Conservation (phyloP, 2,329 filamentous ascomycete species). For the Penicillium expansum region DNA sequence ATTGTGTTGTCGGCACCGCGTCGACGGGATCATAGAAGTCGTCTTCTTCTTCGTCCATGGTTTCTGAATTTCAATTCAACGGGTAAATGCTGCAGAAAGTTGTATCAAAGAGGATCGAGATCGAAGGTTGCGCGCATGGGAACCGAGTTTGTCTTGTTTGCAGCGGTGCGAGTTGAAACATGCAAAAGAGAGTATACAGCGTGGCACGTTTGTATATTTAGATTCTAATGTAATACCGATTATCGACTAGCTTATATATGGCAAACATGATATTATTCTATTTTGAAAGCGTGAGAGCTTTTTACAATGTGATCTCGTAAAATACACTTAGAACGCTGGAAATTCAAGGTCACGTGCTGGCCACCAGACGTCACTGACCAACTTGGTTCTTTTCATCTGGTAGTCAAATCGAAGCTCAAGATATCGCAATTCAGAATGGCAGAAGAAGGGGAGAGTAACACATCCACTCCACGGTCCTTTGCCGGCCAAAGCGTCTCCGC, state of each 20-base stretch:
- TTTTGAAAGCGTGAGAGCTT: neutral
- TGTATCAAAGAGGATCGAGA: constrained; percentile 14
- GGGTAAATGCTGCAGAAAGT: constrained; percentile 5
- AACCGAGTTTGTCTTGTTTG: constrained; percentile 26
- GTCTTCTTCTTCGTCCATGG: constrained; percentile 49
- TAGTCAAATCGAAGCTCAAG: constrained; percentile 2
- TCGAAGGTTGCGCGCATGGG: constrained; percentile 13
- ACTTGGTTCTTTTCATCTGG: neutral
- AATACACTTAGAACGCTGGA: too few relatives aligned
- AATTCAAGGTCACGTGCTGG: constrained; percentile 12
- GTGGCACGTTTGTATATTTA: neutral
- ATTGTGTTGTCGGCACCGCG: constrained; percentile 31
- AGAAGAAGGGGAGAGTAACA: constrained; percentile 41
- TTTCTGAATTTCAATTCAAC: constrained; percentile 16
- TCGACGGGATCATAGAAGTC: constrained; percentile 48
- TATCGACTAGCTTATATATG: neutral
- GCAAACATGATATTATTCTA: too few relatives aligned
- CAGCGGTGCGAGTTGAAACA: constrained; percentile 5
- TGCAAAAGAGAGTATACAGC: neutral
- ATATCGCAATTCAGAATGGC: constrained; percentile 8
- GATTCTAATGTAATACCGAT: neutral
- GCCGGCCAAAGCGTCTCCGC: constrained; percentile 72
- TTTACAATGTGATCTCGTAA: neutral
- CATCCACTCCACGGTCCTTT: constrained; percentile 57
- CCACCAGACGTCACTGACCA: constrained; percentile 16